Evolutionary conservation across 768 basidiomycete species (phyloP).

Genomic region (Tricholoma sp.): DNA sequence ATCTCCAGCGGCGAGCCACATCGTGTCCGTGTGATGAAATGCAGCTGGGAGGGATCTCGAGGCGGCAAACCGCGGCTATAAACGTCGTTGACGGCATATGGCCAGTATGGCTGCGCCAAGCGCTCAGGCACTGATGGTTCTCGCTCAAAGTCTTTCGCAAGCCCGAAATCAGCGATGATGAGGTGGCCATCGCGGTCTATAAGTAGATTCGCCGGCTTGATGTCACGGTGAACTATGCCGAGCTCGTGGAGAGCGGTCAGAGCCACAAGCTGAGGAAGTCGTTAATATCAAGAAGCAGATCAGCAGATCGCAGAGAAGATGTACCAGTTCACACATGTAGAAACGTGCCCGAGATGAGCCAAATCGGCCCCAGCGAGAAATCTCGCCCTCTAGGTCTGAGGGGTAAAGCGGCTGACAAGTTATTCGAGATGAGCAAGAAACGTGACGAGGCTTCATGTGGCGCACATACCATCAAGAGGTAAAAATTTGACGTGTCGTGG

Average conservation of each 20-base stretch:
- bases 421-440: neutral
- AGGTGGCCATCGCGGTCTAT: conserved; percentile 26
- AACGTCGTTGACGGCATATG: conserved; percentile 19
- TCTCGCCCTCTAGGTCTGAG: conserved; percentile 25
- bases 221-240: conserved; percentile 29
- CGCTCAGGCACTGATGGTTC: conserved; percentile 21
- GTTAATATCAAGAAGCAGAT: neutral
- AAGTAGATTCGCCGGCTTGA: conserved; percentile 29
- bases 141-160: conserved; percentile 22
- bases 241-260: conserved; percentile 25
- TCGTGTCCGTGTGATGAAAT: neutral
- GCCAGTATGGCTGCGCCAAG: conserved; percentile 28
- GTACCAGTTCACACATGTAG: conserved; percentile 31
- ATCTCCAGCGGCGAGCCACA: conserved; percentile 9
- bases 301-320: conserved; percentile 1
- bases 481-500: conserved; percentile 12
- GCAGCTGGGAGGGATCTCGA: neutral
- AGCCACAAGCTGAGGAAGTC: conserved; percentile 21
- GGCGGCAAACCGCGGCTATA: neutral
- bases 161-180: conserved; percentile 27
- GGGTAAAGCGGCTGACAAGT: conserved; percentile 20
- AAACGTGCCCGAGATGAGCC: conserved; percentile 22
- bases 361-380: conserved; percentile 20
- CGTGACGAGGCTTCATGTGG: neutral
- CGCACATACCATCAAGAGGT: conserved; percentile 7